Base-by-base conservation (phyloP, 1,139 yeast species). In the Pichia sp. region DNA sequence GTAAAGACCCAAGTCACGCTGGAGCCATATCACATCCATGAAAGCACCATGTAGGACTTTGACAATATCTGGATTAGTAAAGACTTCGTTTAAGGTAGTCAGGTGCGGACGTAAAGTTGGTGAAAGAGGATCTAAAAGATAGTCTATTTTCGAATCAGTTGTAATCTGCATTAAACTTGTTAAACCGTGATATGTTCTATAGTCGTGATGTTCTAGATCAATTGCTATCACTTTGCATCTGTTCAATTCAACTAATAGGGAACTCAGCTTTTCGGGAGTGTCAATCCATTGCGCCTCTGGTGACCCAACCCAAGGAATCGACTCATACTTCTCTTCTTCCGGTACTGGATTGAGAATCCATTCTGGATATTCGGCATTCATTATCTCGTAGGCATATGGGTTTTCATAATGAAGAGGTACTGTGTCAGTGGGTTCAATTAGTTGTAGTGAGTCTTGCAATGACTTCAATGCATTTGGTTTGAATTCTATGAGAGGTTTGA, bases 201-300 rank as follows among this genome's bases (percentile, higher is more conserved):
- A 87, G 63, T 91, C 98, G 65, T 95, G 99, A 68, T 95, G 99
- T 66, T 95, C 99, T 59, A 95, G 78, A 74, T 95, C 99, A n/a
- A 95, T 85, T 0, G 99, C 99, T 42, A 95, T 79, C 57, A 82
- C 96, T 1, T 74, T 69, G 56, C 76, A 75, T 1, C 66, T 62
- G 46, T 69, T 67, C 49, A 95, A 73, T 12, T 74, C 78, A 0
- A 70, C 63, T 1, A 89, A 62, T 86, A 95, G 80, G 5, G 66
- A 66, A 0, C 70, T 62, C 39, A 93, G 67, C 36, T 73, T 71
- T 18, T 76, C 82, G 1, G 71, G 70, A 1, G 76, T 75, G 57
- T 86, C 90, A 1, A 95, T 87, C 87, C 93, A 89, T 1, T 71
- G 75, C 3, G 93, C 85, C 7, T 71, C 74, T 1, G 74, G 62